Evolutionary conservation across 2,329 filamentous ascomycete genomes (phyloP), one percentile per base, ranked within the genome.

Genomic region (Pseudocercospora crystallina): DNA sequence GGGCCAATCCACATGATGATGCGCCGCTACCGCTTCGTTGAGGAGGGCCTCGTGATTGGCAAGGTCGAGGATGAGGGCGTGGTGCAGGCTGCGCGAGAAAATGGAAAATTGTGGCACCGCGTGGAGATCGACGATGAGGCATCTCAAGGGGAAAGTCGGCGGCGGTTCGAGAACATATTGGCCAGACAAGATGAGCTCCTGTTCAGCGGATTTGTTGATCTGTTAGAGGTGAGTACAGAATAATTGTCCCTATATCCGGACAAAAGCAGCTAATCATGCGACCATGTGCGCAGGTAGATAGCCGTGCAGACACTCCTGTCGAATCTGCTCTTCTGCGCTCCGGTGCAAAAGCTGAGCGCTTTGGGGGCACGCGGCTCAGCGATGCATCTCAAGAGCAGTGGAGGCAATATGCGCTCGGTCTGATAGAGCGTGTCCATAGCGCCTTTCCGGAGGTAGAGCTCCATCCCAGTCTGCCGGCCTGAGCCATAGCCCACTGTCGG

Each of bases 1-100:
- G 67, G 67, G 2, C 63, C 67, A 1, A 59, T 69, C 20, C 66
- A 70, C 36, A 62, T 70, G 58, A 66, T 65, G 61, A 69, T 65
- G 65, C 58, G 67, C 13, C 54, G 66, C 4, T 69, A 70, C 51
- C 61, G 68, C 3, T 69, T 65, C 45, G 63, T 68, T 11, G 68
- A 70, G 54, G 68, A 70, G 26, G 62, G 54, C 5, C 43, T 69
- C 29, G 59, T 53, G 2, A 56, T 70, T 13, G 66, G 67, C 30
- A 58, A 49, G 17, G 35, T 51, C 2, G 66, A 69, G 44, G 61
- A 57, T 5, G 55, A 55, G 7, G 36, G 43, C 2, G 58, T 68
- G 8, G 56, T 66, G 5, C 30, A 56, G 1, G 50, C 58, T 47
- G 60, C 64, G 10, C 51, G 61, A 9, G 35, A 47, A n/a, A 56